Conservation (phyloP, 140 eudicot species). For the Cichorium intybus region DNA sequence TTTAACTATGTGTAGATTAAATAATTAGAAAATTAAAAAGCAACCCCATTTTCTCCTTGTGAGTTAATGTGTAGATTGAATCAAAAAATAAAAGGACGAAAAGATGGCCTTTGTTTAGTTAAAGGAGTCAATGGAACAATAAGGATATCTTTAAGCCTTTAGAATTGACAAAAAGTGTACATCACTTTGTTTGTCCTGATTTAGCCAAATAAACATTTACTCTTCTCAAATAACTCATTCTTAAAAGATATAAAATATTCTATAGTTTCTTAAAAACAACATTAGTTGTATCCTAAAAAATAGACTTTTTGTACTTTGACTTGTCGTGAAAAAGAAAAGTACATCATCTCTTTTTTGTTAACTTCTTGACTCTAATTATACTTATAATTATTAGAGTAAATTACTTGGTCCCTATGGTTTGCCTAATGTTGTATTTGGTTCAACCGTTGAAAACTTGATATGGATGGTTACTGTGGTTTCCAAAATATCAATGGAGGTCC, state of each 20-base stretch:
- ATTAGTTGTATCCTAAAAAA: background rate
- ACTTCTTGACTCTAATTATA: too few species aligned
- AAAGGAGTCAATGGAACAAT: constrained; percentile 28
- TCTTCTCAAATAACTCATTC: background rate
- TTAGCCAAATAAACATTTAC: background rate
- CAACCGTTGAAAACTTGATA: too few species aligned
- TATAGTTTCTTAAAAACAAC: background rate
- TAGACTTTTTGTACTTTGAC: background rate
- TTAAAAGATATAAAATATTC: background rate
- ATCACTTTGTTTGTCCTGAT: background rate
- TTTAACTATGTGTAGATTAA: background rate
- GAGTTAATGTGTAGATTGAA: constrained; percentile 18
- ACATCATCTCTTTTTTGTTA: too few species aligned
- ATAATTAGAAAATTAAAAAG: background rate
- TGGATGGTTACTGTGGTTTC: too few species aligned
- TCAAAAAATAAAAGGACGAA: constrained; percentile 15
- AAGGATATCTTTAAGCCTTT: constrained; percentile 6
- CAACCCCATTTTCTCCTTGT: constrained; percentile 6
- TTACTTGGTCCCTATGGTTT: too few species aligned
- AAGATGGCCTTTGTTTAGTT: constrained; percentile 7
- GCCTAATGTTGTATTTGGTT: too few species aligned
- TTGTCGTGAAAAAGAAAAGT: too few species aligned
- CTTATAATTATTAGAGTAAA: too few species aligned
- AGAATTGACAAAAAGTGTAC: background rate
- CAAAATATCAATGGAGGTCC: too few species aligned